Base-by-base conservation (phyloP, 345 rosid genomes). In the Trapa bicornis region DNA sequence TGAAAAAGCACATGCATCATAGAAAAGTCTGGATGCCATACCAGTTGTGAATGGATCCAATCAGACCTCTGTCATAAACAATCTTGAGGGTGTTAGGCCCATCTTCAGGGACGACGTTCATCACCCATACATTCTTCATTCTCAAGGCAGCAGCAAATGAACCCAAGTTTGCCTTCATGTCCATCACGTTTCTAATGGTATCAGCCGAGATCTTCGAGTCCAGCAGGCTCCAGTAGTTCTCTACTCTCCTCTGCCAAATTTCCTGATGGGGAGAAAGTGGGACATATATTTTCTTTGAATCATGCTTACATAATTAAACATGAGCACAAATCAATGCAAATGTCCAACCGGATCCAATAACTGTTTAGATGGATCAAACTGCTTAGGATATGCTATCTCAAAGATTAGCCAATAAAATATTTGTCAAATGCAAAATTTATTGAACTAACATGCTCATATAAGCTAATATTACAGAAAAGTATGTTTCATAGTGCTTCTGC, bases 141-240 rank as follows among this genome's bases (percentile, higher is more conserved):
- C 80, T 88, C 29, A 93, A 79, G 47, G 97, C 94, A 72, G 97
- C 97, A 15, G 86, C 97, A 70, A 95, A 95, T 41, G 99, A 91
- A 7, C 99, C 97, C 78, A 85, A 67, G 75, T 85, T 73, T 69
- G 96, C 96, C 73, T 95, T 95, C 99, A 95, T 95, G 84, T 95
- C 99, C 96, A 95, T 89, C 75, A 94, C 32, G 74, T 94, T 94
- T 84, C 99, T 89, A 63, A 89, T 45, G 2, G 89, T 80, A 75
- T 94, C 79, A 9, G 87, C 65, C 56, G 88, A 72, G 65, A 91
- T 73, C 81, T 86, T 94, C 36, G 97, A 78, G 65, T 89, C 81
- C 80, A 94, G 72, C 64, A 91, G 81, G 68, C 84, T 81, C 96
- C 91, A 94, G 74, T 94, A 94, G 67, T 75, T 77, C 66, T 94